These are phyloP conservation scores for Rhodotorula paludigena DNA, from an alignment of 768 basidiomycete species.

Conservation along the genomic window DNA sequence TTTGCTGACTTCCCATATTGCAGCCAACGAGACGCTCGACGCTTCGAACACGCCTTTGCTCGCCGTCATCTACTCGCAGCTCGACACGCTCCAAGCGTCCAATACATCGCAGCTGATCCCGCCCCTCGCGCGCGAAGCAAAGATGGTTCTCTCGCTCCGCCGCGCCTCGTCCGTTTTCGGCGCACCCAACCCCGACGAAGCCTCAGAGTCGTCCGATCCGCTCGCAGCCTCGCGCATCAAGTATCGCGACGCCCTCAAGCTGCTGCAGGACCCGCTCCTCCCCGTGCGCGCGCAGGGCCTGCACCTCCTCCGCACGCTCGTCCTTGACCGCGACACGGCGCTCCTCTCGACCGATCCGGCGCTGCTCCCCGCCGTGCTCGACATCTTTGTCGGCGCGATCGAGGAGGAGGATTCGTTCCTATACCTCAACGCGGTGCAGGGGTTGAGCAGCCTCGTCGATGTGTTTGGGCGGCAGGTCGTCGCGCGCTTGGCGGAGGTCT, in stretches of 20 bases:
- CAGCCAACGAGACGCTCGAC: slow-evolving; percentile 44
- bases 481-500: slow-evolving; percentile 61
- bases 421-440: slow-evolving; percentile 86
- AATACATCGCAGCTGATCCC: slow-evolving; percentile 55
- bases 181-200: slow-evolving; percentile 45
- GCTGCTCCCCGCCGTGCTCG: slow-evolving; percentile 73
- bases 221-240: slow-evolving; percentile 54
- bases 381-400: slow-evolving; percentile 75
- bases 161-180: slow-evolving; percentile 54
- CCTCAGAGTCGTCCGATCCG: slow-evolving; percentile 47
- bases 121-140: slow-evolving; percentile 67
- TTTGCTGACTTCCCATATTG: no score
- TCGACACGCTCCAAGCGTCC: slow-evolving; percentile 57
- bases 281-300: slow-evolving; percentile 93
- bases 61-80: slow-evolving; percentile 63
- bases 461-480: slow-evolving; percentile 69
- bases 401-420: slow-evolving; percentile 95
- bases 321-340: slow-evolving; percentile 44
- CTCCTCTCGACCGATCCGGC: slow-evolving; percentile 53
- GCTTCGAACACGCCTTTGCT: slow-evolving; percentile 58
- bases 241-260: slow-evolving; percentile 80
- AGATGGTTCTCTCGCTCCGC: slow-evolving; percentile 76
- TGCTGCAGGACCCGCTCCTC: slow-evolving; percentile 83
- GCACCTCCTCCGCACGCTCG: slow-evolving; percentile 70
- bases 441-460: slow-evolving; percentile 78